Percentiles rank a stretch among this genome's conserved stretches.
phyloP scores from a whole-genome alignment of 257 asterid genomes.

The Nicotiana knightiana region DNA sequence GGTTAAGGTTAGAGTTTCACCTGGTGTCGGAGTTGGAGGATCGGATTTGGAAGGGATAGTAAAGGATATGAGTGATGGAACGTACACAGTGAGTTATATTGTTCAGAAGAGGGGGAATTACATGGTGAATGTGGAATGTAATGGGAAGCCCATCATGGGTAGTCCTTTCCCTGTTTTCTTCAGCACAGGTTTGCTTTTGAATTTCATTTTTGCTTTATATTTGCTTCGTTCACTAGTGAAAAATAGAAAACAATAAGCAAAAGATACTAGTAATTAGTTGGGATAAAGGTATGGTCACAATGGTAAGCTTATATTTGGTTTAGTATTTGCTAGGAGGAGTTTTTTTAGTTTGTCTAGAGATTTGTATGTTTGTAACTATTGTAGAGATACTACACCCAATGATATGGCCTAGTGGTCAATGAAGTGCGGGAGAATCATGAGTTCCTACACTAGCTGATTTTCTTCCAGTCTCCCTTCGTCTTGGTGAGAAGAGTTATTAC shows the following conservation, averaged over 20 bases:
- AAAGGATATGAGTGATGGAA: conserved; percentile 91
- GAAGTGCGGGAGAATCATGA: too few relatives aligned
- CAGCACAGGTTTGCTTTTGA: conserved; percentile 58
- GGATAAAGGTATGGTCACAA: background rate
- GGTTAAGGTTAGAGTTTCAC: conserved; percentile 66
- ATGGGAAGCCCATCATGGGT: conserved; percentile 89
- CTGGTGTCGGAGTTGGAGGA: conserved; percentile 89
- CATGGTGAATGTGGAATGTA: conserved; percentile 94
- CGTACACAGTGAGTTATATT: conserved; percentile 74
- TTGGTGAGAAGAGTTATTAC: too few relatives aligned
- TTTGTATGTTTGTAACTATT: background rate
- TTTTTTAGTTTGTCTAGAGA: background rate
- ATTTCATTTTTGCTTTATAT: background rate
- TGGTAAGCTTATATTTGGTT: background rate
- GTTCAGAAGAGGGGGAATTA: conserved; percentile 92
- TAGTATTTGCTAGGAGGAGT: background rate
- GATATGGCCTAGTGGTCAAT: too few relatives aligned
- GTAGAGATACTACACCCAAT: background rate
- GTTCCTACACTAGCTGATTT: too few relatives aligned
- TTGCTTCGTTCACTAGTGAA: background rate
- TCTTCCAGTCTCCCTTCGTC: too few relatives aligned
- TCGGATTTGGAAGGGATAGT: conserved; percentile 78
- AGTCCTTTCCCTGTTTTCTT: conserved; percentile 98
- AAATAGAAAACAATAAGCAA: background rate
- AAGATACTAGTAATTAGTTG: background rate